phyloP scores from a whole-genome alignment of 2,329 filamentous ascomycete species.

The Curvularia sp. region DNA sequence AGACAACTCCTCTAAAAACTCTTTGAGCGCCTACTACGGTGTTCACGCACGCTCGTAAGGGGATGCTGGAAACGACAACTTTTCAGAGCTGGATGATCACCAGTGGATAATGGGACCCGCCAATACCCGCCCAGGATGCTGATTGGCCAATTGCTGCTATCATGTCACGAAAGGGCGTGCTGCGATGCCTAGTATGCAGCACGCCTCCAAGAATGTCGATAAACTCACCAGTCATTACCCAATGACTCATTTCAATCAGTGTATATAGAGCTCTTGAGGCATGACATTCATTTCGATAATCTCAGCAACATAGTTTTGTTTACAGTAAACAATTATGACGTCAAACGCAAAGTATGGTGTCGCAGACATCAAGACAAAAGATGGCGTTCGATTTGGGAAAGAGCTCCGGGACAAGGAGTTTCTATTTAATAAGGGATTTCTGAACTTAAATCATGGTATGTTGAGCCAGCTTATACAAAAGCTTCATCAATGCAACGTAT shows the following conservation, averaged over 20 bases:
- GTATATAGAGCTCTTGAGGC: neutral
- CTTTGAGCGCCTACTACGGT: too few relatives aligned
- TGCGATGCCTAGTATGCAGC: slow-evolving; percentile 3
- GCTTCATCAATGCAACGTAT: neutral
- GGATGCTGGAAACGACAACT: too few relatives aligned
- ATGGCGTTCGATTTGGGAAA: slow-evolving; percentile 56
- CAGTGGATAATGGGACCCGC: neutral
- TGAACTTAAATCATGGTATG: slow-evolving; percentile 80
- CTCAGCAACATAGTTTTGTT: neutral
- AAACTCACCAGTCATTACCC: neutral
- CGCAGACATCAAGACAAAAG: slow-evolving; percentile 25
- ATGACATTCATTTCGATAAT: neutral
- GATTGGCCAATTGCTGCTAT: slow-evolving; percentile 12
- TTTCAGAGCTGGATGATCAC: neutral
- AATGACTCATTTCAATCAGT: slow-evolving; percentile 6
- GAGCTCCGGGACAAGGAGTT: slow-evolving; percentile 68
- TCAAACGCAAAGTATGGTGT: slow-evolving; percentile 7
- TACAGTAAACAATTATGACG: slow-evolving; percentile 20
- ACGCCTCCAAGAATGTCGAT: neutral
- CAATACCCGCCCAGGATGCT: neutral
- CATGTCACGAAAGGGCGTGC: slow-evolving; percentile 8
- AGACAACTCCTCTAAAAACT: neutral
- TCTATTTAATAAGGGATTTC: slow-evolving; percentile 70
- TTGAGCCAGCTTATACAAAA: neutral
- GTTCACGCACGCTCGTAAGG: neutral